Percentiles rank a stretch among this genome's conserved stretches.
These are phyloP conservation scores for Cladosporium halotolerans DNA, from an alignment of 2,329 filamentous ascomycete species.

Conservation along the genomic window DNA sequence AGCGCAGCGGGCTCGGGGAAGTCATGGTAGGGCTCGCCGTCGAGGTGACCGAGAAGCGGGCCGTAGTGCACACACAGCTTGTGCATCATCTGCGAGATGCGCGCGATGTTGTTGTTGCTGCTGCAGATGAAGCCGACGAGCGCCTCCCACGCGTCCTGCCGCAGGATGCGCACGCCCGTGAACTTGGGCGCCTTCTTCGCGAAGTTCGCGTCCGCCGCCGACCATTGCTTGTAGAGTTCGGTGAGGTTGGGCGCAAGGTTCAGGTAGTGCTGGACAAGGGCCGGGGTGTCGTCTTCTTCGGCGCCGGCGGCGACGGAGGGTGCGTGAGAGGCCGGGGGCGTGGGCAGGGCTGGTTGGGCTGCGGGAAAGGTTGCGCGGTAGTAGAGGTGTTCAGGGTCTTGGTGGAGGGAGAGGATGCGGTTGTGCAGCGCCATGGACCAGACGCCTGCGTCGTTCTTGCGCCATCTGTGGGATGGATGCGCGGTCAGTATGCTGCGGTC, in stretches of 20 bases:
- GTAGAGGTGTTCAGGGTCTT: conserved; percentile 71
- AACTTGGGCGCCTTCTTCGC: conserved; percentile 80
- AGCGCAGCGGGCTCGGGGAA: conserved; percentile 74
- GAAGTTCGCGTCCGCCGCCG: conserved; percentile 77
- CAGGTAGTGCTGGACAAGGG: conserved; percentile 76
- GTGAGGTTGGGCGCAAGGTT: conserved; percentile 74
- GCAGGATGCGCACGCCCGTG: conserved; percentile 82
- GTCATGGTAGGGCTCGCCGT: conserved; percentile 64
- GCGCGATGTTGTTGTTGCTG: conserved; percentile 94
- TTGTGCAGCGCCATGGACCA: conserved; percentile 88
- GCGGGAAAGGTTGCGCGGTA: conserved; percentile 57
- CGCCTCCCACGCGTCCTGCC: conserved; percentile 94
- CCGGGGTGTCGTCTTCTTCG: conserved; percentile 62
- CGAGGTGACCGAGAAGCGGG: conserved; percentile 63
- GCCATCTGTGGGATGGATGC: conserved; percentile 58
- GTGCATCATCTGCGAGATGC: conserved; percentile 94
- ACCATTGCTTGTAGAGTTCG: conserved; percentile 80
- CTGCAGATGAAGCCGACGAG: conserved; percentile 94
- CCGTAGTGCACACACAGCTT: conserved; percentile 88
- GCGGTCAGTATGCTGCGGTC: neutral
- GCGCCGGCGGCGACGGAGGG: conserved; percentile 27
- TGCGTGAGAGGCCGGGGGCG: conserved; percentile 34
- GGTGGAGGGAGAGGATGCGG: conserved; percentile 75
- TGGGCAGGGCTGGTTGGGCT: conserved; percentile 26
- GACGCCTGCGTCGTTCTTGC: conserved; percentile 68